Conservation (phyloP, 768 basidiomycete species). For the Lanmaoa pseudosensibilis region DNA sequence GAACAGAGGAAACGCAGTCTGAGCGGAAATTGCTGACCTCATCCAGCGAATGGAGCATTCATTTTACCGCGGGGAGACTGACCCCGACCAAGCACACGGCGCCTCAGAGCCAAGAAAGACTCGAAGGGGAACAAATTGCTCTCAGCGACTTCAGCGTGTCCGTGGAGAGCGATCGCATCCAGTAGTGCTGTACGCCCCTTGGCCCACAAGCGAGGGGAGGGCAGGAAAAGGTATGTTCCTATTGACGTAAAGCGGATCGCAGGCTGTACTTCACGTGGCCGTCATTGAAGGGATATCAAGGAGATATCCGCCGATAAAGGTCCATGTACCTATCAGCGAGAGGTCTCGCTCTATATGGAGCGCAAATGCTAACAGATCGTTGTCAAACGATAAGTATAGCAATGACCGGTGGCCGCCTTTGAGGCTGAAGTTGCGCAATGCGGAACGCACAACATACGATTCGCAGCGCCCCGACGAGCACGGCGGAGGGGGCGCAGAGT, state of each 20-base stretch:
- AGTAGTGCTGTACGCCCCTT: constrained; percentile 21
- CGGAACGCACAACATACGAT: background rate
- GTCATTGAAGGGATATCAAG: constrained; percentile 19
- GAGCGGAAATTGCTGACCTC: constrained; percentile 30
- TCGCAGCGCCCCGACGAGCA: constrained; percentile 20
- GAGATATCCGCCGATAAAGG: constrained; percentile 32
- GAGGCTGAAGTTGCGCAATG: constrained; percentile 3
- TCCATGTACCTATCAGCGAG: constrained; percentile 16
- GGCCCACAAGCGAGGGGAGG: constrained; percentile 32
- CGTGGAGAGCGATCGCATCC: constrained; percentile 27
- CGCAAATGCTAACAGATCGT: background rate
- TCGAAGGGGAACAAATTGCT: constrained; percentile 13
- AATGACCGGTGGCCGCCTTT: background rate
- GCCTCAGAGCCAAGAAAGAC: constrained; percentile 12
- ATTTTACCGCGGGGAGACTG: constrained; percentile 12
- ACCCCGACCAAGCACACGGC: constrained; percentile 9
- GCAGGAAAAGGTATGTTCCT: constrained; percentile 31
- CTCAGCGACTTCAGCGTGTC: constrained; percentile 25
- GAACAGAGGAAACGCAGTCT: constrained; percentile 1
- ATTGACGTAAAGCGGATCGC: constrained; percentile 32
- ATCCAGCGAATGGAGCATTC: constrained; percentile 18
- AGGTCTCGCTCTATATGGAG: background rate
- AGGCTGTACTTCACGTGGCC: constrained; percentile 20
- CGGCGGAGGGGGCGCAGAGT: constrained; percentile 15
- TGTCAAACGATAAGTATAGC: background rate